These are phyloP conservation scores for Monilinia aucupariae DNA, from an alignment of 2,329 filamentous ascomycete species.

Conservation along the genomic window DNA sequence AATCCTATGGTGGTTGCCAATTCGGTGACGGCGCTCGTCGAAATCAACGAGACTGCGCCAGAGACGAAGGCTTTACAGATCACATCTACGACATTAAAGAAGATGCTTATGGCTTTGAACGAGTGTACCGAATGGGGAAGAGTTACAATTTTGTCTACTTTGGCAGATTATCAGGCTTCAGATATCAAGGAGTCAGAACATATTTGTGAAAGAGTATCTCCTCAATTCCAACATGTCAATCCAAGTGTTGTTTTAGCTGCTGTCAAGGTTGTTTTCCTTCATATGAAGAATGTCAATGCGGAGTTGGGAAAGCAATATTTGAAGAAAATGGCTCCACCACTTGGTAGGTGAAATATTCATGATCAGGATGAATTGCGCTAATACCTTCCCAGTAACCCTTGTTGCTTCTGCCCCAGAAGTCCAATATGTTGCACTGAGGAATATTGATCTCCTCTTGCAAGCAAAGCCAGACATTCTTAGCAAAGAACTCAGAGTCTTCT, in stretches of 20 bases:
- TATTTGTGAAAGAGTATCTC: conserved; percentile 92
- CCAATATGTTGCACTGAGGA: conserved; percentile 92
- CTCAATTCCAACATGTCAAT: conserved; percentile 98
- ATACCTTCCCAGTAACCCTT: conserved; percentile 64
- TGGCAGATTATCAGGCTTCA: conserved; percentile 80
- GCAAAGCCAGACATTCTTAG: conserved; percentile 94
- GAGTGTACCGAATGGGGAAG: conserved; percentile 98
- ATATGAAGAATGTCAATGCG: conserved; percentile 79
- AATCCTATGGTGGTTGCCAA: conserved; percentile 99
- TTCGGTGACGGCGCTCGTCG: conserved; percentile 85
- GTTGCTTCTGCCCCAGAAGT: conserved; percentile 95
- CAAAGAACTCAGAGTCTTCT: conserved; percentile 97
- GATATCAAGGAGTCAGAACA: conserved; percentile 96
- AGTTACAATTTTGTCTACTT: conserved; percentile 83
- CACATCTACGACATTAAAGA: conserved; percentile 79
- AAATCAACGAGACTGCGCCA: conserved; percentile 85
- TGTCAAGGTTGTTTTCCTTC: conserved; percentile 94
- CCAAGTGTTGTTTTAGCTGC: conserved; percentile 95
- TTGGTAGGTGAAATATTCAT: conserved; percentile 54
- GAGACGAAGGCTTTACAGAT: conserved; percentile 85
- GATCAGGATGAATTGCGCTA: conserved; percentile 13
- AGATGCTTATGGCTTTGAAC: conserved; percentile 91
- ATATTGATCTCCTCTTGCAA: conserved; percentile 92
- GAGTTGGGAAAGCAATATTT: conserved; percentile 80
- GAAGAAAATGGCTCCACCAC: conserved; percentile 96